phyloP scores from a whole-genome alignment of 1,139 yeast genomes.

The Candida smagusa region DNA sequence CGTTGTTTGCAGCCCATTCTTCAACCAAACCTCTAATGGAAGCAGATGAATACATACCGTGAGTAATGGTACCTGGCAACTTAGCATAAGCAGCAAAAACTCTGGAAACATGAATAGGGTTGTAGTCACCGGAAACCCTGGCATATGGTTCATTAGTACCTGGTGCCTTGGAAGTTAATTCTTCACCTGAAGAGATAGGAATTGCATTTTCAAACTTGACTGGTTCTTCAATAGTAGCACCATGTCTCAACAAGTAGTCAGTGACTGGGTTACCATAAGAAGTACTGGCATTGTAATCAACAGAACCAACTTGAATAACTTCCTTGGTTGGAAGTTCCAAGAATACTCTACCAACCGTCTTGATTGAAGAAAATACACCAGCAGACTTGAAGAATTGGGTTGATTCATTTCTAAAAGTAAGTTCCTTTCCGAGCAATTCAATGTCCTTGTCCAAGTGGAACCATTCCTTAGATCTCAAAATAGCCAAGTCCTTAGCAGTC shows the following conservation, averaged over 20 bases:
- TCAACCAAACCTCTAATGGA: slow-evolving; percentile 92
- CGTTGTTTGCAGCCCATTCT: slow-evolving; percentile 98
- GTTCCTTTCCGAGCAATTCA: slow-evolving; percentile 72
- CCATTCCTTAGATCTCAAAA: slow-evolving; percentile 95
- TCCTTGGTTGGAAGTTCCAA: slow-evolving; percentile 93
- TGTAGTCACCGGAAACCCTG: slow-evolving; percentile 95
- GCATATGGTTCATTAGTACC: slow-evolving; percentile 94
- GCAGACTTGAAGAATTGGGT: slow-evolving; percentile 78
- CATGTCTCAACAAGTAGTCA: slow-evolving; percentile 89
- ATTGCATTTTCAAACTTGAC: slow-evolving; percentile 85
- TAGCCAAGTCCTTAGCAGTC: slow-evolving; percentile 87
- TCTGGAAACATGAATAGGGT: slow-evolving; percentile 96
- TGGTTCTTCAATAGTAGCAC: slow-evolving; percentile 92
- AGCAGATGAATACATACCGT: slow-evolving; percentile 98
- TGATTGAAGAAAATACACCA: slow-evolving; percentile 72
- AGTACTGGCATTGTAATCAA: slow-evolving; percentile 85
- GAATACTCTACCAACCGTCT: slow-evolving; percentile 80
- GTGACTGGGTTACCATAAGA: slow-evolving; percentile 97
- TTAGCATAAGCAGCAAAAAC: slow-evolving; percentile 91
- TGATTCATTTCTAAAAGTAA: slow-evolving; percentile 89
- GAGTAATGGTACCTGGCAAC: slow-evolving; percentile 96
- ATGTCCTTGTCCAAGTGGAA: slow-evolving; percentile 74
- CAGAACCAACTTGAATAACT: slow-evolving; percentile 80
- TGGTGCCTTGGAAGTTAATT: slow-evolving; percentile 71
- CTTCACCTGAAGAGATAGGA: slow-evolving; percentile 80